phyloP scores from a whole-genome alignment of 192 early-diverging fungal genomes.

The Lobosporangium transversale region DNA sequence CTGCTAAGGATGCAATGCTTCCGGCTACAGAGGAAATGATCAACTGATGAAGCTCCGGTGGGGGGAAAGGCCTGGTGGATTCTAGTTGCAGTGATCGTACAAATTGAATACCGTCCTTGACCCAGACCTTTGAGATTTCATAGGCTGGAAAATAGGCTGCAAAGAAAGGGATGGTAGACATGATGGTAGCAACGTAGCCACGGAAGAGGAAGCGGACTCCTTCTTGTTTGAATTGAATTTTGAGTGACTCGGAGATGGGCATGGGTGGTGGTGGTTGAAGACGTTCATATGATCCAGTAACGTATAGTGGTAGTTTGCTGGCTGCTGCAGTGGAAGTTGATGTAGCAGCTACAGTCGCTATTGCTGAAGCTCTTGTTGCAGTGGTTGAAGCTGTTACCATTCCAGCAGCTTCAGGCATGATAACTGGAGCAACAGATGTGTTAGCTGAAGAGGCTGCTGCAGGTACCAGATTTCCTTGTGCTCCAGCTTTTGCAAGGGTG shows the following conservation, averaged over 20 bases:
- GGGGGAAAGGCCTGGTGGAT: slow-evolving; percentile 16
- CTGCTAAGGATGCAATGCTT: slow-evolving; percentile 32
- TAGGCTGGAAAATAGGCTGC: slow-evolving; percentile 54
- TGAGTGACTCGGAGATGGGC: slow-evolving; percentile 46
- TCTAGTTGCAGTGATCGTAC: slow-evolving; percentile 14
- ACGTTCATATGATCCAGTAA: slow-evolving; percentile 29
- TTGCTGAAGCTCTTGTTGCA: slow-evolving; percentile 9
- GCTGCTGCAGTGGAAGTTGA: too few relatives aligned
- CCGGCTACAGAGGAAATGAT: slow-evolving; percentile 44
- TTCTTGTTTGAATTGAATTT: slow-evolving; percentile 41
- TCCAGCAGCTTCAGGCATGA: slow-evolving; percentile 10
- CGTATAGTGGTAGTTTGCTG: slow-evolving; percentile 26
- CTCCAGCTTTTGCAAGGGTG: slow-evolving; percentile 47
- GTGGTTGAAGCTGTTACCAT: neutral
- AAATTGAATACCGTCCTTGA: slow-evolving; percentile 31
- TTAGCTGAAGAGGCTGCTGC: slow-evolving; percentile 12
- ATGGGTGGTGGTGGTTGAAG: slow-evolving; percentile 20
- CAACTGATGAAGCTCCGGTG: slow-evolving; percentile 41
- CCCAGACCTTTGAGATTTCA: slow-evolving; percentile 39
- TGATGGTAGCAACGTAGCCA: slow-evolving; percentile 47
- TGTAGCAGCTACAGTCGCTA: too few relatives aligned
- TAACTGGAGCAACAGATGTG: slow-evolving; percentile 22
- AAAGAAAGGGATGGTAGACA: slow-evolving; percentile 54
- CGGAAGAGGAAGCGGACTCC: slow-evolving; percentile 52
- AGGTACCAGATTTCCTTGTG: slow-evolving; percentile 19